These are phyloP conservation scores for Fusarium albosuccineum DNA, from an alignment of 2,329 filamentous ascomycete species.

Conservation along the genomic window DNA sequence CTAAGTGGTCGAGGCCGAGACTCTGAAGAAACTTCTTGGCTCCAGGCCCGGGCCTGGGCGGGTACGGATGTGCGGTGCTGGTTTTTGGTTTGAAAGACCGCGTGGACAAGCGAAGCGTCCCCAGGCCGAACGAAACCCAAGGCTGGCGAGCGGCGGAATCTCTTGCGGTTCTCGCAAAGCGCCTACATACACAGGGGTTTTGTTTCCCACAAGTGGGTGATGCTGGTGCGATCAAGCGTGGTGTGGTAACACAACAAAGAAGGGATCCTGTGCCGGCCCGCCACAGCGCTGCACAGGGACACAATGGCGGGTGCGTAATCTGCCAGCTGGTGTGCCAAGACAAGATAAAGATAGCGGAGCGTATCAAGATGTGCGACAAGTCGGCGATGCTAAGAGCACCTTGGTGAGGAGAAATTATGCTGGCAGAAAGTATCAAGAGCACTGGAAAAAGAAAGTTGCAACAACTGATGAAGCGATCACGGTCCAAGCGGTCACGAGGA, in stretches of 20 bases:
- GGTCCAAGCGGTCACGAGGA: slow-evolving; percentile 16
- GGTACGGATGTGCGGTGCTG: slow-evolving; percentile 7
- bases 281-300: slow-evolving; percentile 24
- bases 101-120: slow-evolving; percentile 4
- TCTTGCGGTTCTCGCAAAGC: slow-evolving; percentile 19
- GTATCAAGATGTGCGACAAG: slow-evolving; percentile 6
- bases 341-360: slow-evolving; percentile 10
- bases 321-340: slow-evolving; percentile 30
- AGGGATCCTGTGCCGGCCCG: slow-evolving; percentile 36
- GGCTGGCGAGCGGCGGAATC: slow-evolving; percentile 20
- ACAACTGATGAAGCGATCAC: slow-evolving; percentile 27
- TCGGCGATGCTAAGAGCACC: slow-evolving; percentile 5
- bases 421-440: neutral
- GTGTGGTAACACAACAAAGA: slow-evolving; percentile 34
- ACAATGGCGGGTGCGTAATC: slow-evolving; percentile 25
- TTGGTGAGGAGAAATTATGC: neutral
- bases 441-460: slow-evolving; percentile 9
- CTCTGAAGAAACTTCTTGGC: slow-evolving; percentile 17
- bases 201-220: slow-evolving; percentile 8
- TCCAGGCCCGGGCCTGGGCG: slow-evolving; percentile 17
- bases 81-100: slow-evolving; percentile 30
- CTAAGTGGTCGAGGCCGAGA: slow-evolving; percentile 22
- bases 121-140: slow-evolving; percentile 26
- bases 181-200: slow-evolving; percentile 17
- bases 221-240: slow-evolving; percentile 29